Base-by-base conservation (phyloP, 371 early-diverging fungal genomes). In the Mortierella sp. region DNA sequence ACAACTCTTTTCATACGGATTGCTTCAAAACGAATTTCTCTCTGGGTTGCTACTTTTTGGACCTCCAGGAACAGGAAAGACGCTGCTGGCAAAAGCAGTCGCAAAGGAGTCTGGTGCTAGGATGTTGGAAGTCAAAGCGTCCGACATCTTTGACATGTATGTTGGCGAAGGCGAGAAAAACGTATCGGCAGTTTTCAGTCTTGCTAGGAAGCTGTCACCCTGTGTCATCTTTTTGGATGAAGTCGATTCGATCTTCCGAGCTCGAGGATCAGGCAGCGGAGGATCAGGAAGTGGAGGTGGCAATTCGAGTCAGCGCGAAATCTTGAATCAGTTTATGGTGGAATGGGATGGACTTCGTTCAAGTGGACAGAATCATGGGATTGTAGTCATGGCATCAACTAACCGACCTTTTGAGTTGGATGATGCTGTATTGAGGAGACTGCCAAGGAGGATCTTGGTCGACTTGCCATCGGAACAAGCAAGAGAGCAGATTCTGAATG, bases 171-270 rank as follows among this genome's bases (percentile, higher is more conserved):
- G 98, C 51, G 99, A 99, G 84, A 98, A 97, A 84, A 96, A 97
- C 64, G 96, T 96, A 28, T 86, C 93, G 65, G 99, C 99, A 0
- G 89, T 98, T 14, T 99, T 99, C 83, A 94, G 97, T 52, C 89
- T 98, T 54, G 99, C 99, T 8, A 88, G 99, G 66, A 97, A 98
- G 75, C 85, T 98, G 8, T 86, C 95, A 14, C 99, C 99, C 1
- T 95, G 98, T 79, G 98, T 99, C 11, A 93, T 99, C 20, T 99
- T 99, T 77, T 88, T 99, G 68, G 99, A 99, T 85, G 99, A 99
- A 83, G 95, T 99, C 0, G 99, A 99, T 77, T 95, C 98, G 40
- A 84, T 99, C 30, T 94, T 99, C 87, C 91, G 92, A 18, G 90
- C 96, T 14, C 92, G 99, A 60, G 88, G 95, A 22, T 86, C 88